Evolutionary conservation across 441 rosid species (phyloP), one percentile per base, ranked within the genome.

Genomic region (Brassica hybrid): DNA sequence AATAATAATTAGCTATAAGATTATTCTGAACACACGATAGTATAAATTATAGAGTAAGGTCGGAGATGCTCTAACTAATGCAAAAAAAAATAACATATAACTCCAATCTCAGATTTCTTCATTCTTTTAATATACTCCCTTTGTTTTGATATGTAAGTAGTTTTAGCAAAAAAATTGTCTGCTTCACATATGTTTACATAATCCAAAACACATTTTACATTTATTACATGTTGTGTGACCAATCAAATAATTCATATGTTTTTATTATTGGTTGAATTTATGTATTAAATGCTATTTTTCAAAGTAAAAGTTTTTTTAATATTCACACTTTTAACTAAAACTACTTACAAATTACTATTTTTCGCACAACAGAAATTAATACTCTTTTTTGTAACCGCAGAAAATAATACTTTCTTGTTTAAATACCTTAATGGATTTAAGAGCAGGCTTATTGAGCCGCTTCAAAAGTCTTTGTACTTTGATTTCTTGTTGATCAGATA

Each of bases 371-470:
- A 52, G 11, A 52, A 7, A 16, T 6, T 52, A 52, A 52, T 52
- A 6, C 17, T 50, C 1, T n/a, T 50, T 50, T 50, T 50, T 50
- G 18, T 50, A 50, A 50, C n/a, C 8, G 56, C 56, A 48, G 56
- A 48, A 48, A 48, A 50, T 14, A 50, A 50, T 50, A 45, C 57
- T 50, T 50, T 50, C 10, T 54, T 3, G 27, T 57, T 8, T 3
- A 54, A 54, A 36, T 60, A 86, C 88, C 89, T 80, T 18, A 36
- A 86, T 88, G 48, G 87, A 78, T 69, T 73, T 86, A 62, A 82
- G 45, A 68, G 85, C 69, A 65, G 82, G 85, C 73, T 86, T 87
- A 73, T 88, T 88, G 48, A 84, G 75, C 67, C 78, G 76, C 75
- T 81, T 82, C 80, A 88, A 69, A 74, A 75, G 87, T 76, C 68